Base-by-base conservation (phyloP, 192 early-diverging fungal species). In the Backusella parvicylindrica region DNA sequence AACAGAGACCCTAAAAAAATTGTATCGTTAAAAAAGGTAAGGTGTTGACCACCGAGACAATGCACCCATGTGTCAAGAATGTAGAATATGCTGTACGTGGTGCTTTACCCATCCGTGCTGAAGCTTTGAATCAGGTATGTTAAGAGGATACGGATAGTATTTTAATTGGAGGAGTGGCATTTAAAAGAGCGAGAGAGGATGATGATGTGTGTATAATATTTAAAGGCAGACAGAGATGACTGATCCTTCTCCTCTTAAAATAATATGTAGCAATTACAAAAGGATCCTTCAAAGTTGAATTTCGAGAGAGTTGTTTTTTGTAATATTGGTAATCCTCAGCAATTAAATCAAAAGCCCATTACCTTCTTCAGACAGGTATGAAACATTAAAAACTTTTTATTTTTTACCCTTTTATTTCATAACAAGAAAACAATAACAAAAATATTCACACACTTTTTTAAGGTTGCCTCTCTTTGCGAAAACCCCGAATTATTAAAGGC, bases 31-130 rank as follows among this genome's bases (percentile, higher is more conserved):
- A 35, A 16, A 33, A 40, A 78, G 77, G 43, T 75, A 94, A 94
- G 75, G 89, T 94, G 26, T 86, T 96, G 53, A 91, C 86, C 18
- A 49, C 84, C 30, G 90, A 93, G 35, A 89, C 86, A 15, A 91
- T 95, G 84, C 93, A 94, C 77, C 87, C 89, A 63, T 83, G 87
- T 30, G 79, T 96, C 71, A 86, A 83, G 74, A 86, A 89, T 23
- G 91, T 94, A 67, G 92, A 98, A 78, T 99, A 99, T 78, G 97
- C 98, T 40, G 97, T 99, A 8, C 91, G 98, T 66, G 98, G 98
- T 37, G 96, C 92, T 73, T 88, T 97, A 36, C 96, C 98, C 18
- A 97, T 99, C 78, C 89, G 92, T 18, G 95, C 97, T 0, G 98
- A 99, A 64, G 88, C 92, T 75, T 88, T 98, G 53, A 84, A 80